Conservation (phyloP, 768 basidiomycete genomes). For the Boletus reticuloceps region DNA sequence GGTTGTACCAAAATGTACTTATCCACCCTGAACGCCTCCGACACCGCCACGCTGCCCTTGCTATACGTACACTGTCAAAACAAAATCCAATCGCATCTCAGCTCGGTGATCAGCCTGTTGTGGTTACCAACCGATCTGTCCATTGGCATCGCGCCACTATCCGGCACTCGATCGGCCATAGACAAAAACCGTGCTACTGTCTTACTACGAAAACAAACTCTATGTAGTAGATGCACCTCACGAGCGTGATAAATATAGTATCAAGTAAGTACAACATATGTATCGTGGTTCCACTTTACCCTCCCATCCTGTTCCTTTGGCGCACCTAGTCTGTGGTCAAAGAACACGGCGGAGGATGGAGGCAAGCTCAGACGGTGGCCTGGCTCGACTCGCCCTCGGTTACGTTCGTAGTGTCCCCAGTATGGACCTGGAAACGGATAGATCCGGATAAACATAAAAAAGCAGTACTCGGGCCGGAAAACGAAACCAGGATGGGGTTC, state of each 20-base stretch:
- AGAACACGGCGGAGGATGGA: neutral
- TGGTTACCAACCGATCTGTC: constrained; percentile 10
- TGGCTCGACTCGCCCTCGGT: constrained; percentile 5
- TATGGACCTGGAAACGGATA: constrained; percentile 12
- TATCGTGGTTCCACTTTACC: constrained; percentile 8
- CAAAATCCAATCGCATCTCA: neutral
- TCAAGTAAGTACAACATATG: constrained; percentile 18
- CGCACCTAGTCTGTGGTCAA: constrained; percentile 6
- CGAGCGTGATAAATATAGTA: constrained; percentile 21
- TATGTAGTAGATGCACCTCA: constrained; percentile 7
- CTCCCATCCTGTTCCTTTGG: constrained; percentile 3
- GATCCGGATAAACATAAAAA: constrained; percentile 28
- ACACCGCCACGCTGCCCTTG: neutral
- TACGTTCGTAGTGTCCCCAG: constrained; percentile 1
- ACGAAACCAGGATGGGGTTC: constrained; percentile 3
- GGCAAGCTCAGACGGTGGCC: neutral
- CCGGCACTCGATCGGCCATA: neutral
- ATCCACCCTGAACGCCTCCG: constrained; percentile 3
- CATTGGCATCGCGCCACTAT: neutral
- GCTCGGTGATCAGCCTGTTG: neutral
- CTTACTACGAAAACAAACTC: constrained; percentile 3
- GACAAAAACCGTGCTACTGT: neutral
- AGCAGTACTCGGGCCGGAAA: constrained; percentile 8
- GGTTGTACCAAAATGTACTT: no score
- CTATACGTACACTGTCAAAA: neutral